Conservation (phyloP, 1,284 basidiomycete genomes). For the Austropuccinia psidii region DNA sequence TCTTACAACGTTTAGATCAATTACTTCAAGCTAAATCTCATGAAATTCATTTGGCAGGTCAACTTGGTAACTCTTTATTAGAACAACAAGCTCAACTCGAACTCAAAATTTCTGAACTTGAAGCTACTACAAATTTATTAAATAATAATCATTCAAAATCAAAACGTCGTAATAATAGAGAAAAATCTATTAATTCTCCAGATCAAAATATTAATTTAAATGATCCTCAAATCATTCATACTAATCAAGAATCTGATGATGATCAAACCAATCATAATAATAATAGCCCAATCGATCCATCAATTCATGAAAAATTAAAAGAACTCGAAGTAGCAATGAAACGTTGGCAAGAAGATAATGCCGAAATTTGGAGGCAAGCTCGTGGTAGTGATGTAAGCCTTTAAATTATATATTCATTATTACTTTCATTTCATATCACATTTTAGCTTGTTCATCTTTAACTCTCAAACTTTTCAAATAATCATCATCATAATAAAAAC, state of each 20-base stretch:
- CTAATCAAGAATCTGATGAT: constrained; percentile 49
- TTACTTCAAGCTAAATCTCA: constrained; percentile 79
- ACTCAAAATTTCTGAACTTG: constrained; percentile 69
- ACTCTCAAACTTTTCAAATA: neutral
- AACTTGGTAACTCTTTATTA: constrained; percentile 80
- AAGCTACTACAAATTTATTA: constrained; percentile 47
- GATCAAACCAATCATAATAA: constrained; percentile 55
- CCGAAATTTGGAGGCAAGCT: constrained; percentile 29
- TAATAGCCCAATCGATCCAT: constrained; percentile 49
- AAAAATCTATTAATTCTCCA: neutral
- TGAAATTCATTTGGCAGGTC: constrained; percentile 78
- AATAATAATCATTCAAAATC: constrained; percentile 18
- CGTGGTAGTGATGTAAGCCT: constrained; percentile 26
- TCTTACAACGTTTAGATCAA: constrained; percentile 57
- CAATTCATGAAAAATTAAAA: constrained; percentile 51
- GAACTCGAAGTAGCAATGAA: constrained; percentile 32
- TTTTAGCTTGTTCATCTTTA: neutral
- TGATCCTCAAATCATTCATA: constrained; percentile 47
- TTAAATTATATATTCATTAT: neutral
- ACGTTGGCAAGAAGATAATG: constrained; percentile 33
- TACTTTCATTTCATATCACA: neutral
- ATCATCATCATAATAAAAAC: neutral
- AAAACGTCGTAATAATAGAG: neutral
- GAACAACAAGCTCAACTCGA: constrained; percentile 85
- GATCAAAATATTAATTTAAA: constrained; percentile 56